These are phyloP conservation scores for Erucastrum elatum DNA, from an alignment of 345 rosid species.

Conservation along the genomic window DNA sequence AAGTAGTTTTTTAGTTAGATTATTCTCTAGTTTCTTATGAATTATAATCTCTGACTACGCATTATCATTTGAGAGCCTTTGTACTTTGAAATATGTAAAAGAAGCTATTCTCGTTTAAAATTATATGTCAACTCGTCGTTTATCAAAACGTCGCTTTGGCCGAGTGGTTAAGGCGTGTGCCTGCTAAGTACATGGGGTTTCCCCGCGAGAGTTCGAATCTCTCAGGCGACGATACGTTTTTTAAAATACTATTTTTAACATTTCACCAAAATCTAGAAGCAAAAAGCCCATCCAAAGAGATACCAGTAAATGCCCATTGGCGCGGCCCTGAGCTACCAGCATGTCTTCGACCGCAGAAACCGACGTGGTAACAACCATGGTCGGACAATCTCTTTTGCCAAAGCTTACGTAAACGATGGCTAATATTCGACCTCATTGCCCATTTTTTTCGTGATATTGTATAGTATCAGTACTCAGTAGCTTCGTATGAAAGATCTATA, in stretches of 20 bases:
- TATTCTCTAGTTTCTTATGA: no score
- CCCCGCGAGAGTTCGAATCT: slow-evolving; percentile 81
- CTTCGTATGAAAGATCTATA: no score
- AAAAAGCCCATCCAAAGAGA: background rate
- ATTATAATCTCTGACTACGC: no score
- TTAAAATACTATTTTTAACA: background rate
- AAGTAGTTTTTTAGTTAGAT: no score
- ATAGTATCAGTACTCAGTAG: no score
- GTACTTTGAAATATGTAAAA: background rate
- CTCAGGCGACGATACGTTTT: slow-evolving; percentile 55
- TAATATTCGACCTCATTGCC: no score
- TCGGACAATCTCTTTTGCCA: background rate
- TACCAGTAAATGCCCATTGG: background rate
- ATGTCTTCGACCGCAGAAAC: background rate
- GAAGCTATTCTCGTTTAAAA: background rate
- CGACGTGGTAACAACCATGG: background rate
- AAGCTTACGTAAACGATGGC: background rate
- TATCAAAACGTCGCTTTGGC: slow-evolving; percentile 45
- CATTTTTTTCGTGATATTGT: no score
- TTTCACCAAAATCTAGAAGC: background rate
- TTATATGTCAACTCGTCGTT: no score
- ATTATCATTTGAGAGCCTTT: background rate
- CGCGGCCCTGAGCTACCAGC: background rate
- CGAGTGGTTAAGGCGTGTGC: slow-evolving; percentile 70
- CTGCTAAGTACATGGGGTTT: slow-evolving; percentile 70